Evolutionary conservation across 2,329 filamentous ascomycete genomes (phyloP).

Genomic region (Arthrobotrys entomopaga): DNA sequence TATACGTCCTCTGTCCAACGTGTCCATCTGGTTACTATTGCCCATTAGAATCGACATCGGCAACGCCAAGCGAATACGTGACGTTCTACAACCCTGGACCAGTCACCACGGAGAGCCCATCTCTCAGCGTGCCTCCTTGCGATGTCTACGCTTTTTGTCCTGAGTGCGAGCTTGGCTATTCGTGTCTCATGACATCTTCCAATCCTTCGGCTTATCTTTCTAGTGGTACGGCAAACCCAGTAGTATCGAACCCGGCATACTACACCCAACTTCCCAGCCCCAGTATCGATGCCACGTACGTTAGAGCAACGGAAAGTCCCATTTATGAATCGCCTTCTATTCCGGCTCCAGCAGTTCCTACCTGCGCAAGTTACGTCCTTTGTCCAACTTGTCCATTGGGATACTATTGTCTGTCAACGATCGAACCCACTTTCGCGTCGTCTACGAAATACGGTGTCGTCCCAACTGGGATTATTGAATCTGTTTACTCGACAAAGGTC

Average conservation of each 20-base stretch:
- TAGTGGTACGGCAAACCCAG: constrained; percentile 36
- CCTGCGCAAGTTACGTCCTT: constrained; percentile 39
- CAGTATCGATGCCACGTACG: constrained; percentile 27
- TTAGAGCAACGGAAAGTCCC: constrained; percentile 10
- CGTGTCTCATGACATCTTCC: constrained; percentile 16
- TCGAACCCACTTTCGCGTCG: constrained; percentile 22
- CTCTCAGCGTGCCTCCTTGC: constrained; percentile 23
- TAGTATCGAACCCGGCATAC: constrained; percentile 27
- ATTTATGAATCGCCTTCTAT: constrained; percentile 15
- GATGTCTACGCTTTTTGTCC: constrained; percentile 46
- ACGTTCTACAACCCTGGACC: constrained; percentile 22
- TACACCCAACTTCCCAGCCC: constrained; percentile 2
- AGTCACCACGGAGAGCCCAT: constrained; percentile 4
- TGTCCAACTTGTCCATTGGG: constrained; percentile 42
- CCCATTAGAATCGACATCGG: constrained; percentile 12
- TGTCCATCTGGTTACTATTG: constrained; percentile 41
- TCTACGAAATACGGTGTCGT: constrained; percentile 42
- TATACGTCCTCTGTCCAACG: constrained; percentile 48
- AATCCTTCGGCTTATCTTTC: constrained; percentile 1
- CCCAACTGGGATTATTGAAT: constrained; percentile 42
- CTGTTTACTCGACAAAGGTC: constrained; percentile 32
- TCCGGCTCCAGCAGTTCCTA: constrained; percentile 32
- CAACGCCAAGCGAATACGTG: constrained; percentile 1
- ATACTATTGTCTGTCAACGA: constrained; percentile 39
- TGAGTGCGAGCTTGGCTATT: constrained; percentile 47